Conservation (phyloP, 1,284 basidiomycete genomes). For the Marasmius oreades region DNA sequence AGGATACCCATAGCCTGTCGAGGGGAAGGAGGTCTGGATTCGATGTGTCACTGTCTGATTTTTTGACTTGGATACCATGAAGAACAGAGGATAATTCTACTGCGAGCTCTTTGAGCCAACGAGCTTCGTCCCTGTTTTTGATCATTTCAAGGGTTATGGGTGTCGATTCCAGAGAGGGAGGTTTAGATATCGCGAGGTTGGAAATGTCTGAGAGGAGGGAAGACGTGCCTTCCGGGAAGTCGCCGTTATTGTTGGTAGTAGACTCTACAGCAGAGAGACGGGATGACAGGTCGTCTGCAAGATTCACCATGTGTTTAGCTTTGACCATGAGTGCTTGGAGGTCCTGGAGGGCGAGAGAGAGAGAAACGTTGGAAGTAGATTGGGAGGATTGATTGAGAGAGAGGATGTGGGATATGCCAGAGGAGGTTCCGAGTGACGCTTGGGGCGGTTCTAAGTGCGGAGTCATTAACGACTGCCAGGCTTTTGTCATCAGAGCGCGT, state of each 20-base stretch:
- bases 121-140: conserved; percentile 59
- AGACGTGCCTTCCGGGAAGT: conserved; percentile 18
- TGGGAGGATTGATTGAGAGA: conserved; percentile 69
- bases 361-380: conserved; percentile 59
- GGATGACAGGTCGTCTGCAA: conserved; percentile 86
- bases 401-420: conserved; percentile 70
- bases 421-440: conserved; percentile 4
- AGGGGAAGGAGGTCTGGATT: conserved; percentile 72
- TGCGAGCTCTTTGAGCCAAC: conserved; percentile 81
- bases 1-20: conserved; percentile 96
- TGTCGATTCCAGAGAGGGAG: conserved; percentile 62
- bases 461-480: conserved; percentile 67
- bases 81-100: conserved; percentile 80
- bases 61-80: conserved; percentile 37
- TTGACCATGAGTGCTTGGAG: conserved; percentile 90
- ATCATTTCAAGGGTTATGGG: conserved; percentile 93
- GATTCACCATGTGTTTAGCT: conserved; percentile 89
- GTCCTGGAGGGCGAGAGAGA: conserved; percentile 83
- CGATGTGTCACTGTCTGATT: conserved; percentile 30
- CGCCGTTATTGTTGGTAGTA: conserved; percentile 21
- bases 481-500: conserved; percentile 70
- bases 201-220: conserved; percentile 15
- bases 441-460: conserved; percentile 3
- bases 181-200: conserved; percentile 75
- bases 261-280: conserved; percentile 65